Evolutionary conservation across 75 land plant species (phyloP), one percentile per base, ranked within the genome.

Genomic region (Picea glauca): DNA sequence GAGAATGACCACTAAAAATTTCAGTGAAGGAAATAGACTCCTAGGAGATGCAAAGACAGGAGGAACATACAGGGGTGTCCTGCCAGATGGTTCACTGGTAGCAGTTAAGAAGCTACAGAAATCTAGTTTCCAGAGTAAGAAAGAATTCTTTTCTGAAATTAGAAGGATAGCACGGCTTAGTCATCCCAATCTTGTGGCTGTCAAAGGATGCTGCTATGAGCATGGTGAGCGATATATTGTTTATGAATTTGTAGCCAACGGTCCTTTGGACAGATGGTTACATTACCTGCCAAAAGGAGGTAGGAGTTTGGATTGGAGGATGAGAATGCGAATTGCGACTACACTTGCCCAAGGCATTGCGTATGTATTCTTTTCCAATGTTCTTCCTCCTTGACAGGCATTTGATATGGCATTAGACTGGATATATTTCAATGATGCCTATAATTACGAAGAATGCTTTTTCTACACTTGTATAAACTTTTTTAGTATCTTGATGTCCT

Each of bases 301-400:
- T 72, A 83, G 90, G 62, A 80, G 87, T 61, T 86, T 96, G 82
- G 91, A 92, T 86, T 96, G 99, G 99, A 84, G 76, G 26, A 91
- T 85, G 87, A 86, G 99, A 77, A 89, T 96, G 83, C 94, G 79
- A 68, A 83, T 96, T 83, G 97, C 95, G 33, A 86, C 84, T 31
- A 92, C 93, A 78, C 94, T 93, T 85, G 97, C 99, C 58, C 97
- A 96, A 80, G 95, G 97, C 82, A 92, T 96, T 79, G 94, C 97
- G 97, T 96, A 87, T 78, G 96, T 89, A 21, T 79, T 64, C 72
- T 68, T 38, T 40, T 68, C 43, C 43, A 40, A 3, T 18, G 50
- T 46, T 68, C 72, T n/a, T 68, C 15, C 35, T 35, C 0, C 2
- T 68, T 33, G 46, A 66, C 32, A 38, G 20, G 46, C 50, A 68